Evolutionary conservation across 352 stramenopile genomes (phyloP).

Genomic region (Globisporangium rhizosaccharum): DNA sequence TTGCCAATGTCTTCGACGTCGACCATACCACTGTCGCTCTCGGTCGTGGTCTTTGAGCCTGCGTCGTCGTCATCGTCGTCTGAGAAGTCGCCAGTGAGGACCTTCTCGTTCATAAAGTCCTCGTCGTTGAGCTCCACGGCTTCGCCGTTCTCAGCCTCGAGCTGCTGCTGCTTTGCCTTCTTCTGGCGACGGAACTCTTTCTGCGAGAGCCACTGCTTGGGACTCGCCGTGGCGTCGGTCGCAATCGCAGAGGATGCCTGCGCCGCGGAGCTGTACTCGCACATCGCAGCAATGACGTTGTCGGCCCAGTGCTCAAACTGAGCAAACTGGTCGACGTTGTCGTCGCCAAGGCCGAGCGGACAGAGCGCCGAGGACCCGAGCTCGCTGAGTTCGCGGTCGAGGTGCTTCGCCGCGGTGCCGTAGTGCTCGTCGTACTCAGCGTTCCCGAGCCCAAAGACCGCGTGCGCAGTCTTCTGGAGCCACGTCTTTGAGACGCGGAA

Average conservation of each 20-base stretch:
- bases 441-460: slow-evolving; percentile 84
- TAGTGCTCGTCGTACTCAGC: slow-evolving; percentile 87
- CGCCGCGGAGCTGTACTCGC: slow-evolving; percentile 57
- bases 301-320: slow-evolving; percentile 83
- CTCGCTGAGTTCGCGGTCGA: slow-evolving; percentile 52
- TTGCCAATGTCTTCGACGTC: slow-evolving; percentile 86
- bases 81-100: slow-evolving; percentile 66
- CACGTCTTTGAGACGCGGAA: slow-evolving; percentile 86
- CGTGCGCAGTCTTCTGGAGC: slow-evolving; percentile 66
- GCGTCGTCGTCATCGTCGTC: slow-evolving; percentile 49
- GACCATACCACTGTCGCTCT: slow-evolving; percentile 44
- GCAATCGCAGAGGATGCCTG: slow-evolving; percentile 13
- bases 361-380: slow-evolving; percentile 66
- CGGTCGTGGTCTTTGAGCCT: slow-evolving; percentile 2
- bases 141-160: slow-evolving; percentile 43
- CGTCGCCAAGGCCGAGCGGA: slow-evolving; percentile 62
- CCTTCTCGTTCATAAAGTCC: slow-evolving; percentile 82
- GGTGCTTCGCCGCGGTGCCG: slow-evolving; percentile 68
- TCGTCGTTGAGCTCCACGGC: slow-evolving; percentile 71
- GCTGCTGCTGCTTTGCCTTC: slow-evolving; percentile 61
- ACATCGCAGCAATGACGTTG: slow-evolving; percentile 73
- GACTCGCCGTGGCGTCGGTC: not conserved
- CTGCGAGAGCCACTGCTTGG: slow-evolving; percentile 64
- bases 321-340: slow-evolving; percentile 78
- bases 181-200: slow-evolving; percentile 84